These are phyloP conservation scores for Camelina laxa DNA, from an alignment of 345 rosid species.

Conservation along the genomic window DNA sequence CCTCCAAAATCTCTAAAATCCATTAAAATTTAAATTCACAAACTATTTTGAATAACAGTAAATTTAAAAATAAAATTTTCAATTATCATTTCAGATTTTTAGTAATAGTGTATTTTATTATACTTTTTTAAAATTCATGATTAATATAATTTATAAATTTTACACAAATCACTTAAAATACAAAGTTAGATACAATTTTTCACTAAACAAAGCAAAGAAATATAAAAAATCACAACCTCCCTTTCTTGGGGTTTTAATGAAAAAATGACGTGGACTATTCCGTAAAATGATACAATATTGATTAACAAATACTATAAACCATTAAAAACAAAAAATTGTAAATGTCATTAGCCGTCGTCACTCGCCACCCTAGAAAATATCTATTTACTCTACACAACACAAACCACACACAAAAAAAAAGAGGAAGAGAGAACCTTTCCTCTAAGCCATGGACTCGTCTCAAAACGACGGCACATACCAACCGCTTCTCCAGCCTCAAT, in stretches of 20 bases:
- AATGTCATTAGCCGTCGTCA: constrained; percentile 7
- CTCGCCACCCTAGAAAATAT: not conserved
- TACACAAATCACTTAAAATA: too few relatives aligned
- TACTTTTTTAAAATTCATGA: too few relatives aligned
- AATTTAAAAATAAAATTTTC: too few relatives aligned
- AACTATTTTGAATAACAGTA: too few relatives aligned
- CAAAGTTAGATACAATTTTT: too few relatives aligned
- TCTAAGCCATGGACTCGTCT: constrained; percentile 21
- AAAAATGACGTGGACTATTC: not conserved
- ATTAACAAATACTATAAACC: not conserved
- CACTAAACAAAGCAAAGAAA: too few relatives aligned
- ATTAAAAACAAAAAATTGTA: not conserved
- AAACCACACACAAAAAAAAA: not conserved
- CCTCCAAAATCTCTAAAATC: too few relatives aligned
- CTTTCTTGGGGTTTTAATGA: not conserved
- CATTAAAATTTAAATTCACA: too few relatives aligned
- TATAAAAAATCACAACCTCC: too few relatives aligned
- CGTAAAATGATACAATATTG: not conserved
- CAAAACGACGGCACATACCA: constrained; percentile 23
- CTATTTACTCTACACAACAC: not conserved
- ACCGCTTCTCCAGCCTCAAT: constrained; percentile 15
- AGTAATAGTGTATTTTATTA: too few relatives aligned
- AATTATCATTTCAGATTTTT: too few relatives aligned
- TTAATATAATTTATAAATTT: too few relatives aligned
- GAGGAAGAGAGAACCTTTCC: not conserved